Evolutionary conservation across 1,284 basidiomycete species (phyloP), one percentile per base, ranked within the genome.

Genomic region (Mycosarcoma maydis): DNA sequence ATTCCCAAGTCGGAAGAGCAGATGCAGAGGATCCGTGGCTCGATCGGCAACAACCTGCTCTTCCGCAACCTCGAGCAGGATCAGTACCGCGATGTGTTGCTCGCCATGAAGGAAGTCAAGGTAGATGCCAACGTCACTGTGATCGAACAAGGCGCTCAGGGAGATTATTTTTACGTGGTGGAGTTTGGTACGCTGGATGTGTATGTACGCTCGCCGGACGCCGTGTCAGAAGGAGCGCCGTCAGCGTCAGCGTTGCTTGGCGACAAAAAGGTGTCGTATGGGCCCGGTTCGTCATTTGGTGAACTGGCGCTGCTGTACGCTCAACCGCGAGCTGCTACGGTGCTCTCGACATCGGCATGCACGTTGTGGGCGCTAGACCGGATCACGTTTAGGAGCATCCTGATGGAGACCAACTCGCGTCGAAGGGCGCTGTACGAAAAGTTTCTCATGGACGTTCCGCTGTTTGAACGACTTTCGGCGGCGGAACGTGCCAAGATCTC

Each of bases 231-330:
- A 51, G 46, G 64, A 40, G 53, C 65, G 38, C 74, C 75, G 34
- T 44, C 62, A 1, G n/a, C 43, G 10, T 20, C 34, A 11, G 41
- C 56, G 0, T 50, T 56, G 2, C 60, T 77, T 17, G 75, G 77
- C 19, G 69, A 76, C 23, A 78, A 79, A 36, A 75, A 76, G 5
- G 87, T 90, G 42, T 90, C 91, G 60, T 95, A 91, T 85, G 87
- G 87, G 42, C 89, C 92, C 1, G 94, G 94, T 0, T 89, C 87
- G 65, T 92, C 91, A 44, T 98, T 98, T 75, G 95, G 96, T 46
- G 96, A 99, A 83, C 86, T 99, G 44, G 96, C 96, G 27, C 84
- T 99, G 71, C 95, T 99, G 92, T 96, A 99, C 83, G 93, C 93
- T 41, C 93, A 96, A 75, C 92, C 93, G 27, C 90, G 95, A 43